Evolutionary conservation across 192 early-diverging fungal genomes (phyloP).

Genomic region (Rhizophlyctis rosea): DNA sequence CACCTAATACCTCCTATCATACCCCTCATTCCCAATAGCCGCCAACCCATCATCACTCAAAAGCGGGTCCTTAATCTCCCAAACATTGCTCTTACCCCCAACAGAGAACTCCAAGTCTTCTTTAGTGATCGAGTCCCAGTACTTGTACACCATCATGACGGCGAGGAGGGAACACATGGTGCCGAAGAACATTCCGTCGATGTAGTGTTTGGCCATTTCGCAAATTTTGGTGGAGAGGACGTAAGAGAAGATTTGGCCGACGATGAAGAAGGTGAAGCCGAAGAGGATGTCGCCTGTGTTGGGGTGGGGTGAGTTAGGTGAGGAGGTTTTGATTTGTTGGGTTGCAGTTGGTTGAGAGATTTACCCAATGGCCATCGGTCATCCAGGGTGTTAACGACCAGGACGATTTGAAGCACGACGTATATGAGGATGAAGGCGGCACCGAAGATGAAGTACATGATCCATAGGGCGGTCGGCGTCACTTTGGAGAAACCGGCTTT

Average conservation of each 20-base stretch:
- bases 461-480: slow-evolving; percentile 73
- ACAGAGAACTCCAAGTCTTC: slow-evolving; percentile 96
- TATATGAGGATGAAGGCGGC: slow-evolving; percentile 80
- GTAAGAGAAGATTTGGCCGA: slow-evolving; percentile 80
- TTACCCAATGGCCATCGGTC: slow-evolving; percentile 92
- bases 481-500: slow-evolving; percentile 57
- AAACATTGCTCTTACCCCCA: slow-evolving; percentile 75
- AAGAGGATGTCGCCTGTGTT: slow-evolving; percentile 75
- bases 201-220: slow-evolving; percentile 86
- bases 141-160: slow-evolving; percentile 99
- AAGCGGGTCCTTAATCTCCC: slow-evolving; percentile 75
- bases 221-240: slow-evolving; percentile 82
- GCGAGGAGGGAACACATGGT: slow-evolving; percentile 83
- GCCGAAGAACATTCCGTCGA: slow-evolving; percentile 97
- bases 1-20: slow-evolving; percentile 16
- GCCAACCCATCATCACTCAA: slow-evolving; percentile 43
- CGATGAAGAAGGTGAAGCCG: slow-evolving; percentile 79
- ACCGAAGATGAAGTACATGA: slow-evolving; percentile 86
- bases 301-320: background rate
- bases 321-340: background rate
- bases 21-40: slow-evolving; percentile 28
- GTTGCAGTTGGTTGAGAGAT: no score
- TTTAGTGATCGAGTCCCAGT: slow-evolving; percentile 99
- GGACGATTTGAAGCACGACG: slow-evolving; percentile 83
- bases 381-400: slow-evolving; percentile 93